Evolutionary conservation across 164 flowering plant genomes (phyloP).

Genomic region (Annona cherimola): DNA sequence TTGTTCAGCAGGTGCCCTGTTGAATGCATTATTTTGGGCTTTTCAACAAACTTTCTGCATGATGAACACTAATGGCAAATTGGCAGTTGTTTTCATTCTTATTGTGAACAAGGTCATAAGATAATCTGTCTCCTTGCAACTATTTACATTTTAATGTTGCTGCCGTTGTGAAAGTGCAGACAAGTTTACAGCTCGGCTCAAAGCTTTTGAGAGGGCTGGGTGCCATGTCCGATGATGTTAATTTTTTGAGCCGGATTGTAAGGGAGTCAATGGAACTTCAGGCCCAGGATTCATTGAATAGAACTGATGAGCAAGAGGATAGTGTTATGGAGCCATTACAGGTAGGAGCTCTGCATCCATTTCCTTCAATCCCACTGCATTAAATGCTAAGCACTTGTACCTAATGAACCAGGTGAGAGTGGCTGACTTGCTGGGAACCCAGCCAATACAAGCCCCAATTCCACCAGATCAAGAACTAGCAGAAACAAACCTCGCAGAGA

Average conservation of each 20-base stretch:
- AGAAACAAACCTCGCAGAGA: constrained; percentile 14
- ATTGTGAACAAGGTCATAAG: neutral
- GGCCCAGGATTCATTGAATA: constrained; percentile 54
- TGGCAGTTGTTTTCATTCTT: no score
- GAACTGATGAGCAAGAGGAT: constrained; percentile 39
- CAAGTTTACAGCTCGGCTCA: constrained; percentile 93
- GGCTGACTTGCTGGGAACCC: constrained; percentile 33
- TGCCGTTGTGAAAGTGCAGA: constrained; percentile 39
- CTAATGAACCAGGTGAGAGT: constrained; percentile 48
- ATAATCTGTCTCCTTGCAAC: neutral
- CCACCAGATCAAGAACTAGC: constrained; percentile 13
- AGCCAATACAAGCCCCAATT: constrained; percentile 13
- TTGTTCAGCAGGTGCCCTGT: no score
- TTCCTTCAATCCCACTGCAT: neutral
- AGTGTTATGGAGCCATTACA: constrained; percentile 73
- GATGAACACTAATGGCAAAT: no score
- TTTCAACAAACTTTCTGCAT: no score
- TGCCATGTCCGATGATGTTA: constrained; percentile 93
- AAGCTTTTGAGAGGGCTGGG: constrained; percentile 90
- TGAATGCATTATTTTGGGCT: no score
- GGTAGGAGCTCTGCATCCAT: constrained; percentile 29
- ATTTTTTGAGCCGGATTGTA: constrained; percentile 71
- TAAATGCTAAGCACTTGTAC: neutral
- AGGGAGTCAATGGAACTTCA: constrained; percentile 89
- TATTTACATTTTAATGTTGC: neutral